These are phyloP conservation scores for Thymus quinquecostatus DNA, from an alignment of 257 asterid species.

Conservation along the genomic window DNA sequence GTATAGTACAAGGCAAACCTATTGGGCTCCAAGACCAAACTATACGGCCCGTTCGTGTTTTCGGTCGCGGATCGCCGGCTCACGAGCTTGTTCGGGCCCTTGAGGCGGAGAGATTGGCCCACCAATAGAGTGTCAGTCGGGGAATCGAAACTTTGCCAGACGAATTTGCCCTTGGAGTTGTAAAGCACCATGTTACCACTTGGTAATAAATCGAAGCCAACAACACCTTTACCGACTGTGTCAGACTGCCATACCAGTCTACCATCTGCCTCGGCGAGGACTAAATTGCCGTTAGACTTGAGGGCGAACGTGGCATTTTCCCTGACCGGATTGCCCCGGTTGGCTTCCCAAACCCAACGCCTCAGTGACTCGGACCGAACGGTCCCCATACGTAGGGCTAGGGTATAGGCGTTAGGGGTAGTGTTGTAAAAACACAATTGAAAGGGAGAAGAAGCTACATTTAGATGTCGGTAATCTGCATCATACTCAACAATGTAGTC, in stretches of 20 bases:
- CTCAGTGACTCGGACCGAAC: constrained; percentile 21
- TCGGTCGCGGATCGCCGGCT: constrained; percentile 29
- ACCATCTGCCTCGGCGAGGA: constrained; percentile 39
- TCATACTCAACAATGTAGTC: constrained; percentile 35
- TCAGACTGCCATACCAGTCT: constrained; percentile 39
- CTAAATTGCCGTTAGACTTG: constrained; percentile 33
- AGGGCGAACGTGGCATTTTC: constrained; percentile 43
- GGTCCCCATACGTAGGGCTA: constrained; percentile 39
- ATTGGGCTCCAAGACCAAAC: constrained; percentile 36
- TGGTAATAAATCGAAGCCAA: constrained; percentile 35
- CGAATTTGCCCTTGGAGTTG: constrained; percentile 34
- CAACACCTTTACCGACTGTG: constrained; percentile 37
- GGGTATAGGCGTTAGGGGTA: constrained; percentile 37
- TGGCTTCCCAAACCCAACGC: constrained; percentile 53
- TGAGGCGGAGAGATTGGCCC: constrained; percentile 35
- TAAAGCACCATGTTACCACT: constrained; percentile 47
- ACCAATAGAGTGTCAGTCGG: constrained; percentile 39
- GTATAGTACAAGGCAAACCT: constrained; percentile 32
- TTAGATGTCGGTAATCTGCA: constrained; percentile 27
- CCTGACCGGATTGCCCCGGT: constrained; percentile 38
- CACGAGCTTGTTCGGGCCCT: constrained; percentile 38
- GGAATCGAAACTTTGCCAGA: constrained; percentile 48
- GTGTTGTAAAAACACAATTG: constrained; percentile 46
- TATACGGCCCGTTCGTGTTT: constrained; percentile 33
- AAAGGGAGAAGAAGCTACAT: constrained; percentile 13